Percentiles rank a stretch among this genome's conserved stretches.
Conservation (phyloP, 805 yeast species). For the Pichia pseudocactophila region DNA sequence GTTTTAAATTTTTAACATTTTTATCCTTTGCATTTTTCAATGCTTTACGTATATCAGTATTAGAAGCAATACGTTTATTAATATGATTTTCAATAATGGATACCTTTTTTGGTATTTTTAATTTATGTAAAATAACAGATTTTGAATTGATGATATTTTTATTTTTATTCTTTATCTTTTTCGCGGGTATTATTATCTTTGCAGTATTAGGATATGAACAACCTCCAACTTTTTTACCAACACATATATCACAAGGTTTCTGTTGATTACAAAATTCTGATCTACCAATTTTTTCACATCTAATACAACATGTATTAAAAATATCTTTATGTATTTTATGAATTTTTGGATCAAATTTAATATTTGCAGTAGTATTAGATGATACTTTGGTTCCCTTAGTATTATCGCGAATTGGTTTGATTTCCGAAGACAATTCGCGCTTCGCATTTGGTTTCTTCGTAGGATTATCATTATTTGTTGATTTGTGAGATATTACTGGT, state of each 20-base stretch:
- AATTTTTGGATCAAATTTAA: background rate
- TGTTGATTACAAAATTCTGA: conserved; percentile 9
- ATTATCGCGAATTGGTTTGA: too few species aligned
- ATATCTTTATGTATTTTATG: conserved; percentile 7
- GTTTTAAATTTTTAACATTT: too few species aligned
- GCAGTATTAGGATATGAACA: conserved; percentile 11
- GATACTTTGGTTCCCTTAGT: too few species aligned
- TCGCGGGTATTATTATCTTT: conserved; percentile 4
- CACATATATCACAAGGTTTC: conserved; percentile 12
- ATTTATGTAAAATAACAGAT: background rate
- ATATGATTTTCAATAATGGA: too few species aligned
- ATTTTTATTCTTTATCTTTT: too few species aligned
- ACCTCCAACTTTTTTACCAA: conserved; percentile 5
- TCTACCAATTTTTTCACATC: conserved; percentile 6
- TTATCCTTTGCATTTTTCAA: too few species aligned
- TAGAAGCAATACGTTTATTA: too few species aligned
- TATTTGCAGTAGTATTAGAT: too few species aligned
- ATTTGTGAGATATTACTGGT: background rate
- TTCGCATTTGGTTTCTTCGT: too few species aligned
- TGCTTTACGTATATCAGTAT: too few species aligned
- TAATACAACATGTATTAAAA: conserved; percentile 9
- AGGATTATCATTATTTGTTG: background rate
- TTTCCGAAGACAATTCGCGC: too few species aligned
- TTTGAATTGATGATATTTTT: background rate
- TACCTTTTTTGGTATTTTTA: background rate